phyloP scores from a whole-genome alignment of 495 filamentous ascomycete genomes.

The Talaromyces wortmannii region DNA sequence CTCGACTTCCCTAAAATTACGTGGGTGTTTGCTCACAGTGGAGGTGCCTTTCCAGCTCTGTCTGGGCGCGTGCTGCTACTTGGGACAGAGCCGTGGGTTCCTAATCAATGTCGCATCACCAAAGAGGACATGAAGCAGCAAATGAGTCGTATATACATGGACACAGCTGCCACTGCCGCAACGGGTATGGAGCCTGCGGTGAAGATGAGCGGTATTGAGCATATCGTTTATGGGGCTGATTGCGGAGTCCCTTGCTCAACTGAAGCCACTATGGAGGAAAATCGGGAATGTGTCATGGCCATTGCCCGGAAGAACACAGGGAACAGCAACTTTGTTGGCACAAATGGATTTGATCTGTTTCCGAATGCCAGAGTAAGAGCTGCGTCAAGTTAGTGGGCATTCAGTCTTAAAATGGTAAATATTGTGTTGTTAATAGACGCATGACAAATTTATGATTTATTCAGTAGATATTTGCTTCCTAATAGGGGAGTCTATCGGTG shows the following conservation, averaged over 20 bases:
- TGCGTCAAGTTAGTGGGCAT: neutral
- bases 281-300: neutral
- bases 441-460: too few species aligned
- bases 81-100: neutral
- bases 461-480: too few species aligned
- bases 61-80: slow-evolving; percentile 1
- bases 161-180: neutral
- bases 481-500: too few species aligned
- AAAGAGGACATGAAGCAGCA: neutral
- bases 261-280: slow-evolving; percentile 4
- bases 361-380: neutral
- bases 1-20: neutral
- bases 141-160: neutral
- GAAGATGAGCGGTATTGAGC: slow-evolving; percentile 1
- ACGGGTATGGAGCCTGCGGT: slow-evolving; percentile 1
- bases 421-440: too few species aligned
- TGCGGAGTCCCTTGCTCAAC: slow-evolving; percentile 5
- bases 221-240: slow-evolving; percentile 2
- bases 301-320: neutral
- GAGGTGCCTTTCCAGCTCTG: neutral
- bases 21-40: slow-evolving; percentile 2
- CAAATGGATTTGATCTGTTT: slow-evolving; percentile 2
- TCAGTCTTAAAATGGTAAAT: too few species aligned
- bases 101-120: neutral
- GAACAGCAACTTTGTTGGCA: neutral